Percentiles rank a stretch among this genome's conserved stretches.
These are phyloP conservation scores for Skeletonema marinoi DNA, from an alignment of 108 stramenopile species.

Conservation along the genomic window DNA sequence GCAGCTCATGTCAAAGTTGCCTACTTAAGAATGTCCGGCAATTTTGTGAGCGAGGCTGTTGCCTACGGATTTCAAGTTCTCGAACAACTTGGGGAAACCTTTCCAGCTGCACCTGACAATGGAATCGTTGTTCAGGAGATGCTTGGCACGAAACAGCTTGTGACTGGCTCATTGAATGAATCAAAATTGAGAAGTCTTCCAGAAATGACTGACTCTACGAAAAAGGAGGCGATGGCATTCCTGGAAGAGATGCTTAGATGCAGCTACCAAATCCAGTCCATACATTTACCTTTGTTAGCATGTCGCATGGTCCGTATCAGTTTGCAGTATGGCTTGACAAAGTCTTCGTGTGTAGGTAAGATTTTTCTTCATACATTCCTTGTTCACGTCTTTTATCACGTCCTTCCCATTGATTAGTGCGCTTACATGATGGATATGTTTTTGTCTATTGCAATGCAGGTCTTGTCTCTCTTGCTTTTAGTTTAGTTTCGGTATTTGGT, in stretches of 20 bases:
- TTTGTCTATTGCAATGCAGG: background rate
- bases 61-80: slow-evolving; percentile 1
- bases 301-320: background rate
- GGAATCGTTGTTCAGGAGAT: background rate
- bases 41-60: background rate
- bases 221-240: background rate
- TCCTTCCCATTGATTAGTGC: background rate
- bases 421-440: background rate
- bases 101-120: background rate
- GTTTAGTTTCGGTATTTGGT: background rate
- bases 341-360: background rate
- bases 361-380: background rate
- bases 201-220: background rate
- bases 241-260: background rate
- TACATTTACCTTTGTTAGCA: background rate
- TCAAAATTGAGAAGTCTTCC: background rate
- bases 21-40: background rate
- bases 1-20: background rate
- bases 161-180: background rate
- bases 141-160: background rate
- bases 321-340: background rate
- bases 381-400: background rate
- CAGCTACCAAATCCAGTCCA: background rate
- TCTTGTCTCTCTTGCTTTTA: background rate
- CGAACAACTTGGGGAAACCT: background rate